Percentiles rank a stretch among this genome's conserved stretches.
phyloP scores from a whole-genome alignment of 257 asterid species.

The Catharanthus roseus region DNA sequence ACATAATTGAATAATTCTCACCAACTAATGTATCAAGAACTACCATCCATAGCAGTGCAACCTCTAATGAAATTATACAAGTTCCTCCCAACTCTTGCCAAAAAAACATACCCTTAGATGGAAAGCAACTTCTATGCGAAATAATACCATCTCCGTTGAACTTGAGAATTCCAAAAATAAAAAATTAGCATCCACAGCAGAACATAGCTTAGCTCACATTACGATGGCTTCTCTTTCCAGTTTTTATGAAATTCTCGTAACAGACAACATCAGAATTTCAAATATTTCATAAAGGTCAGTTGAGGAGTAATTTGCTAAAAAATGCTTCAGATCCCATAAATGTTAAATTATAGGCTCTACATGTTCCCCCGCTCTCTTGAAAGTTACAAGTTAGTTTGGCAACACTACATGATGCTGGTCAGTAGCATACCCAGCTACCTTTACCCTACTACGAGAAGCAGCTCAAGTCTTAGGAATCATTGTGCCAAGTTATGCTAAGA shows the following conservation, averaged over 20 bases:
- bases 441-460: not conserved
- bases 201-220: not conserved
- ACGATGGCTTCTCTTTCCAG: not conserved
- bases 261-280: not conserved
- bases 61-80: not conserved
- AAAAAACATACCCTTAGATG: not conserved
- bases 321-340: not conserved
- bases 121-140: not conserved
- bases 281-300: not conserved
- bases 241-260: not conserved
- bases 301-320: not conserved
- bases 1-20: not conserved
- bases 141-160: not conserved
- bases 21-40: constrained; percentile 1
- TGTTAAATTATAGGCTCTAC: not conserved
- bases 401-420: not conserved
- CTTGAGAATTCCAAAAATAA: not conserved
- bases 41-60: no score
- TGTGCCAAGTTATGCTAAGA: not conserved
- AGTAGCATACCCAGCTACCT: not conserved
- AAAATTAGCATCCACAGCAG: not conserved
- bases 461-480: not conserved
- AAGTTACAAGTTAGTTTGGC: not conserved
- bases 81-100: not conserved
- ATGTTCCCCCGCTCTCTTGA: not conserved